phyloP scores from a whole-genome alignment of 176 grass and related monocot genomes.

The Hordeum vulgare region DNA sequence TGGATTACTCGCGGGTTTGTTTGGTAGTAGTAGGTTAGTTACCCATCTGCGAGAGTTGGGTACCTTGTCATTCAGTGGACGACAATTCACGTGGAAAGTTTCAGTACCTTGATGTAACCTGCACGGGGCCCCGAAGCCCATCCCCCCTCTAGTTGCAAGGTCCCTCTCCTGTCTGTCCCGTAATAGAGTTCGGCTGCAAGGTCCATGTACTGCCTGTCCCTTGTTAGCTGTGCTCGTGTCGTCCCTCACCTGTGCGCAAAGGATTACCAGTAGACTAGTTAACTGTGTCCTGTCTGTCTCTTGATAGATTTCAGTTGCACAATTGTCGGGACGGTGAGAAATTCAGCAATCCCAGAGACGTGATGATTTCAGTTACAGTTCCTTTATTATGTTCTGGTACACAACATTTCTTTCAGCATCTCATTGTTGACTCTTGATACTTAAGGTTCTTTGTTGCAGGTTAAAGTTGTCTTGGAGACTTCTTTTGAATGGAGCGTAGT shows the following conservation, averaged over 20 bases:
- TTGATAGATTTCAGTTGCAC: background rate
- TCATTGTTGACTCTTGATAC: background rate
- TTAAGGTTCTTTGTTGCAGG: constrained; percentile 1
- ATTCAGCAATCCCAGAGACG: background rate
- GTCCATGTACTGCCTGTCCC: background rate
- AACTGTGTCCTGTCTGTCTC: background rate
- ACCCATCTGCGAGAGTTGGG: background rate
- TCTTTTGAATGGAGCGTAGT: constrained; percentile 44
- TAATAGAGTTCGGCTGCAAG: background rate
- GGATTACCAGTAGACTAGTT: background rate
- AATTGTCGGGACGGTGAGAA: background rate
- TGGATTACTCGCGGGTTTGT: constrained; percentile 1
- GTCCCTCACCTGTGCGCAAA: background rate
- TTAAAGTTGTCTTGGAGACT: background rate
- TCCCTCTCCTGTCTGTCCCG: background rate
- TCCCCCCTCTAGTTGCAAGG: background rate
- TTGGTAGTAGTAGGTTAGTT: background rate
- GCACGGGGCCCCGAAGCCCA: background rate
- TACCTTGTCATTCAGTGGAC: background rate
- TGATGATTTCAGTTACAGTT: background rate
- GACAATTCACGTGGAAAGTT: constrained; percentile 1
- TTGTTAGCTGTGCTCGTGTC: background rate
- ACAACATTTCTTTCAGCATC: background rate
- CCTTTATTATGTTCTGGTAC: background rate
- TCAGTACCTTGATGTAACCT: background rate